Conservation (phyloP, 2,329 filamentous ascomycete species). For the Aspergillus puulaauensis region DNA sequence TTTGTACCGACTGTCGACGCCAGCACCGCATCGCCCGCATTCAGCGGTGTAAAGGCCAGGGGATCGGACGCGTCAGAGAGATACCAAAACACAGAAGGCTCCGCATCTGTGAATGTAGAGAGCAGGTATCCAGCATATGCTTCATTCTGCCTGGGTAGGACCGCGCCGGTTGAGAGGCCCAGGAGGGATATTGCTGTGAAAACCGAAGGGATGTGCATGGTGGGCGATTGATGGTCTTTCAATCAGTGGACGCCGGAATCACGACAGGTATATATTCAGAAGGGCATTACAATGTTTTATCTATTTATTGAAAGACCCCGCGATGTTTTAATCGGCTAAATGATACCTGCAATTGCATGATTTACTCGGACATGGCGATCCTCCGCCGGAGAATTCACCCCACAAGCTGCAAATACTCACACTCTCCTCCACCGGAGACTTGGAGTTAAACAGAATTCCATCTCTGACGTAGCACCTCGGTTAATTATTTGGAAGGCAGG, state of each 20-base stretch:
- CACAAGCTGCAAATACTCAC: neutral
- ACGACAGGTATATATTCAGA: too few relatives aligned
- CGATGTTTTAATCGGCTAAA: too few relatives aligned
- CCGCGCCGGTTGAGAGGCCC: neutral
- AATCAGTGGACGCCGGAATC: neutral
- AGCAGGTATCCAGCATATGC: slow-evolving; percentile 7
- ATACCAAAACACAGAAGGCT: slow-evolving; percentile 5
- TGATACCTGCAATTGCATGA: neutral
- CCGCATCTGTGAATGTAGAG: slow-evolving; percentile 3
- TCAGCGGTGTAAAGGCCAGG: neutral
- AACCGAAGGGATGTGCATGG: neutral
- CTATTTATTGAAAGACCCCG: too few relatives aligned
- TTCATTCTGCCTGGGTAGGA: neutral
- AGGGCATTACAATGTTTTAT: too few relatives aligned
- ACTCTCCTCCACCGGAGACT: neutral
- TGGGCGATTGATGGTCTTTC: neutral
- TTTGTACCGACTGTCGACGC: neutral
- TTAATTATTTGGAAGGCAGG: too few relatives aligned
- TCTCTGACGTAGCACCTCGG: too few relatives aligned
- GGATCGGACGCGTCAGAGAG: neutral
- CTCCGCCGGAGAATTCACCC: neutral
- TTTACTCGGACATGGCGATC: neutral
- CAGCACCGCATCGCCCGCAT: neutral
- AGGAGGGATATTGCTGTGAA: neutral
- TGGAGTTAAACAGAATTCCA: too few relatives aligned